Base-by-base conservation (phyloP, 2,329 filamentous ascomycete species). In the Sporothrix sp. region DNA sequence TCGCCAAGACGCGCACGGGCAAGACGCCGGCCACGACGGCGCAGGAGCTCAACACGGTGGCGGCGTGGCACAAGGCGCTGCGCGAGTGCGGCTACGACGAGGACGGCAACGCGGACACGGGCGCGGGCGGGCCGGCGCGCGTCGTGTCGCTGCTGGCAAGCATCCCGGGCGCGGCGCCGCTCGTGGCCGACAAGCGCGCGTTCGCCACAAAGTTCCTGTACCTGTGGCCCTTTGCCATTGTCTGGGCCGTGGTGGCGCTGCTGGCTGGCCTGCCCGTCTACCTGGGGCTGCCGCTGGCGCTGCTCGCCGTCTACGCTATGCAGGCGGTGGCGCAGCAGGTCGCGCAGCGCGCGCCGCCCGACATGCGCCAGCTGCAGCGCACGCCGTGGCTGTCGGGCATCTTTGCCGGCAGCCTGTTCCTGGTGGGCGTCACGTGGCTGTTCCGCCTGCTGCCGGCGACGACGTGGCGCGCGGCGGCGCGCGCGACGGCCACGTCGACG, bases 331-430 rank as follows among this genome's bases (percentile, higher is more conserved):
- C 86, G 6, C 81, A 85, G 63, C 84, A 87, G 67, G 71, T 91
- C 33, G 73, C 95, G 51, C 82, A 84, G 55, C 90, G 85, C 72
- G 90, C 87, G 16, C 90, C 90, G 10, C 74, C 84, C 3, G 87
- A 95, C 60, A 95, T 95, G 82, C 84, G 88, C 59, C 79, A 84
- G 58, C 82, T 97, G 60, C 89, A 96, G 64, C 87, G 85, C 68
- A 97, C 93, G 53, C 91, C 93, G 11, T 97, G 90, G 76, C 74
- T 98, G 58, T 84, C 93, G 0, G 93, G 93, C 51, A 90, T 98
- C 55, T 98, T 98, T 68, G 84, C 89, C 0, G 90, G 75, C 2
- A 86, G 90, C 0, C 67, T 96, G 16, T 94, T 95, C 62, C 83
- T 87, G 71, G 80, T 88, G 4, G 86, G 82, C 25, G 61, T 87